A percentile compares a stretch with the other conserved stretches of the same genome.
These are phyloP conservation scores for Skeletonema potamos DNA, from an alignment of 108 stramenopile genomes.

Conservation along the genomic window DNA sequence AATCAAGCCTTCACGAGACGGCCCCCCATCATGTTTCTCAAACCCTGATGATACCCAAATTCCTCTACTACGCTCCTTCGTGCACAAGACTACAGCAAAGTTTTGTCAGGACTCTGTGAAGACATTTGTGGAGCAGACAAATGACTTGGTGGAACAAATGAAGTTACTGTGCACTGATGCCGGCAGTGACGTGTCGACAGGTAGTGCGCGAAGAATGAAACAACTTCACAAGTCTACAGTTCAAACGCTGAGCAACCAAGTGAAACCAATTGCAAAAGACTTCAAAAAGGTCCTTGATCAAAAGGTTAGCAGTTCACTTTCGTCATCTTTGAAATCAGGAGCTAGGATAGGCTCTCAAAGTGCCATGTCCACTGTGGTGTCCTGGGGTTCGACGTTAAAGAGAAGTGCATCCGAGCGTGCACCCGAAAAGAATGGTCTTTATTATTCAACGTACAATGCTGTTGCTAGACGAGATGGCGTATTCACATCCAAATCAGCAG, in stretches of 20 bases:
- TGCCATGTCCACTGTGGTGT: slow-evolving; percentile 38
- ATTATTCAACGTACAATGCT: slow-evolving; percentile 37
- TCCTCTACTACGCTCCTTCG: slow-evolving; percentile 25
- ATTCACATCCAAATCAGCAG: slow-evolving; percentile 34
- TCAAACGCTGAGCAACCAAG: slow-evolving; percentile 3
- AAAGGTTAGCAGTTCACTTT: slow-evolving; percentile 11
- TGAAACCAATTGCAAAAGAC: slow-evolving; percentile 23
- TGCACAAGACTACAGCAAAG: slow-evolving; percentile 33
- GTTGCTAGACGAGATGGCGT: slow-evolving; percentile 45
- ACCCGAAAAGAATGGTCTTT: slow-evolving; percentile 38
- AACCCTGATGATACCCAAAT: slow-evolving; percentile 44
- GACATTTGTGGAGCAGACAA: slow-evolving; percentile 22
- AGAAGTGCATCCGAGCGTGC: slow-evolving; percentile 23
- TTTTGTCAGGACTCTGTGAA: slow-evolving; percentile 20
- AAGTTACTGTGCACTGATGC: slow-evolving; percentile 33
- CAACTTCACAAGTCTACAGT: slow-evolving; percentile 19
- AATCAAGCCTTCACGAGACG: slow-evolving; percentile 48
- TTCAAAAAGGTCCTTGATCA: slow-evolving; percentile 19
- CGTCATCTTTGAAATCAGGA: slow-evolving; percentile 22
- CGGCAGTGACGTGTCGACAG: slow-evolving; percentile 22
- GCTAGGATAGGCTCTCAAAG: slow-evolving; percentile 30
- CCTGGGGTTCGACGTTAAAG: slow-evolving; percentile 46
- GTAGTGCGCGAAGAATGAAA: slow-evolving; percentile 26
- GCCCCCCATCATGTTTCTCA: slow-evolving; percentile 37
- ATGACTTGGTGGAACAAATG: slow-evolving; percentile 41